Evolutionary conservation across 352 stramenopile species (phyloP).

Genomic region (Aphanomyces astaci): DNA sequence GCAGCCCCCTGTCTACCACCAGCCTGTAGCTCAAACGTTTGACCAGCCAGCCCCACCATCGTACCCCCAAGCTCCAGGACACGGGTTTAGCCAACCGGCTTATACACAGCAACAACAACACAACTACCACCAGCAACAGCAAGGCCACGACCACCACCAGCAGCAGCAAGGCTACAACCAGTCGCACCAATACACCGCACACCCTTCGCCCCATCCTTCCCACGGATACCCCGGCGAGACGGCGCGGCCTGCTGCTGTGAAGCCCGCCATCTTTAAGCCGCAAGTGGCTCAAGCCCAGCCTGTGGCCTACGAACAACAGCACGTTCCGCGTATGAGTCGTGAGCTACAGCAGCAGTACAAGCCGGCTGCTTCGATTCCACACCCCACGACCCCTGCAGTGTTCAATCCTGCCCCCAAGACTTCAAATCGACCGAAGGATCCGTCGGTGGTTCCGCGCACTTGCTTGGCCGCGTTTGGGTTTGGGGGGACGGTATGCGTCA

Average conservation of each 20-base stretch:
- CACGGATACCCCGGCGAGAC: no score
- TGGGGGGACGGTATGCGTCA: constrained; percentile 81
- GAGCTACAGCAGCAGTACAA: constrained; percentile 14
- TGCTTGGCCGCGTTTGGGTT: constrained; percentile 79
- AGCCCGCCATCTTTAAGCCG: constrained; percentile 14
- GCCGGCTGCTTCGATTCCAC: not conserved
- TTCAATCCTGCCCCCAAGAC: not conserved
- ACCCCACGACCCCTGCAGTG: not conserved
- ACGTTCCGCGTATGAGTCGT: constrained; percentile 5
- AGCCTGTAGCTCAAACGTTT: constrained; percentile 6
- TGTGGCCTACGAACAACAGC: not conserved
- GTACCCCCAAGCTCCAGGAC: not conserved
- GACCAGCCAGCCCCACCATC: constrained; percentile 1
- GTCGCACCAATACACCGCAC: not conserved
- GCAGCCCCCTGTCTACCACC: not conserved
- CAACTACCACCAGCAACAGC: not conserved
- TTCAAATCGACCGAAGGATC: constrained; percentile 41
- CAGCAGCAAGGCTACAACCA: not conserved
- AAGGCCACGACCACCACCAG: not conserved
- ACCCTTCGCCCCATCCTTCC: not conserved
- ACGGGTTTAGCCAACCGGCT: not conserved
- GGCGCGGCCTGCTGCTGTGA: no score
- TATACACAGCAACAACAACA: not conserved
- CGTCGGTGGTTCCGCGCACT: constrained; percentile 57
- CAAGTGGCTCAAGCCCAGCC: not conserved